These are phyloP conservation scores for Camelina laxa DNA, from an alignment of 345 rosid genomes.

Conservation along the genomic window DNA sequence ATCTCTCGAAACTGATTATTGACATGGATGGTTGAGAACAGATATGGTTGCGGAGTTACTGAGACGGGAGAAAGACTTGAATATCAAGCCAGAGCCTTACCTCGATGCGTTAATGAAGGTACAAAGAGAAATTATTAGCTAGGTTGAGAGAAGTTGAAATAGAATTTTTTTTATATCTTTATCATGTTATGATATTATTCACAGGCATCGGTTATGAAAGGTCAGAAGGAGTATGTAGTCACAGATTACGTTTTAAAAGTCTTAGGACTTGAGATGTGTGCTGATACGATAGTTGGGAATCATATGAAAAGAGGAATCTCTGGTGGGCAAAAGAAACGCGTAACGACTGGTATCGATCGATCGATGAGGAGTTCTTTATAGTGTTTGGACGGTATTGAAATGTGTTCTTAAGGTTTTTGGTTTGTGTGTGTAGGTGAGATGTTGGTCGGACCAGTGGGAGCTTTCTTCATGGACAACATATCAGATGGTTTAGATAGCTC, in stretches of 20 bases:
- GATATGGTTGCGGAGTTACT: constrained; percentile 75
- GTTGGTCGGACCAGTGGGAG: constrained; percentile 74
- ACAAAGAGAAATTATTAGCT: background rate
- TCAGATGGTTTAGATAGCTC: constrained; percentile 86
- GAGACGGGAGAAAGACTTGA: constrained; percentile 75
- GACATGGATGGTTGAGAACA: constrained; percentile 26
- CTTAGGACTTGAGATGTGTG: constrained; percentile 66
- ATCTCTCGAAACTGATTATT: background rate
- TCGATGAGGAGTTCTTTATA: background rate
- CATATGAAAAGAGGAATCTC: constrained; percentile 70
- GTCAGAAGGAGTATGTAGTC: constrained; percentile 55
- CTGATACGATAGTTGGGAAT: constrained; percentile 68
- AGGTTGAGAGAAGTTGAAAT: background rate
- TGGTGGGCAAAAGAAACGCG: constrained; percentile 75
- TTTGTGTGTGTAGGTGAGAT: constrained; percentile 59
- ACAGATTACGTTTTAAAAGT: constrained; percentile 71
- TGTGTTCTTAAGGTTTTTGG: background rate
- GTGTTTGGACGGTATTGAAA: background rate
- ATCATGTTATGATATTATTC: background rate
- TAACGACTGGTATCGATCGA: constrained; percentile 59
- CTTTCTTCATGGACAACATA: constrained; percentile 77
- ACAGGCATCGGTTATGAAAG: constrained; percentile 60
- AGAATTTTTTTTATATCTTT: too few relatives aligned
- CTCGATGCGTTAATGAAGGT: constrained; percentile 91
- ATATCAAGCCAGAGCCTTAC: constrained; percentile 82